These are phyloP conservation scores for Mucor circinelloides DNA, from an alignment of 371 early-diverging fungal genomes.

Conservation along the genomic window DNA sequence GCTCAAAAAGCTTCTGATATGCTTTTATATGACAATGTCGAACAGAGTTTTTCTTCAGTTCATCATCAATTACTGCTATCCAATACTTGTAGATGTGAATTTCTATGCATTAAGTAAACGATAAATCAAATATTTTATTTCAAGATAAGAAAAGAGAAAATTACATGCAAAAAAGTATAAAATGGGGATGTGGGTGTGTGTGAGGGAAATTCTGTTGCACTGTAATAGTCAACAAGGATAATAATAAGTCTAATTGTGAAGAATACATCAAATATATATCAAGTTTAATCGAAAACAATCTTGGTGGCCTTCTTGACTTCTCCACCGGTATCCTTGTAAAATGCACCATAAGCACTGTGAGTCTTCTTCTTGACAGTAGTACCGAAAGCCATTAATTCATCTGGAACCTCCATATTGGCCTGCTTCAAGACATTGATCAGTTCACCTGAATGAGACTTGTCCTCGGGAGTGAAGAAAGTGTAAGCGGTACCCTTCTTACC, in stretches of 20 bases:
- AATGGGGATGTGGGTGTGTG: not conserved
- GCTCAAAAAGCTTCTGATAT: too few relatives aligned
- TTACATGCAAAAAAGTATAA: not conserved
- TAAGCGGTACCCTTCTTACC: slow-evolving; percentile 91
- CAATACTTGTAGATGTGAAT: too few relatives aligned
- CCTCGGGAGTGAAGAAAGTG: slow-evolving; percentile 94
- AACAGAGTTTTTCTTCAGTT: too few relatives aligned
- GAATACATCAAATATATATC: not conserved
- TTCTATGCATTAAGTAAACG: not conserved
- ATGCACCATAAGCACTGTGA: slow-evolving; percentile 94
- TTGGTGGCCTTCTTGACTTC: slow-evolving; percentile 84
- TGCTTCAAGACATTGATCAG: slow-evolving; percentile 91
- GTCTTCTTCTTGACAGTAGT: slow-evolving; percentile 97
- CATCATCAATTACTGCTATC: too few relatives aligned
- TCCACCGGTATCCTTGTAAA: slow-evolving; percentile 88
- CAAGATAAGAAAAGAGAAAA: not conserved
- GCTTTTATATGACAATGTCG: too few relatives aligned
- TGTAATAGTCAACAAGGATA: not conserved
- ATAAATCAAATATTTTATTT: not conserved
- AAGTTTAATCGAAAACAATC: slow-evolving; percentile 77
- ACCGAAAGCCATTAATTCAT: slow-evolving; percentile 88
- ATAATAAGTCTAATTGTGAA: not conserved
- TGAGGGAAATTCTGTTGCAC: too few relatives aligned
- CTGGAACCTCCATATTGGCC: slow-evolving; percentile 88
- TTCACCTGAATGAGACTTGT: slow-evolving; percentile 88